Evolutionary conservation across 2,329 filamentous ascomycete genomes (phyloP), one percentile per base, ranked within the genome.

Genomic region (Dryadomyces quercivorus): DNA sequence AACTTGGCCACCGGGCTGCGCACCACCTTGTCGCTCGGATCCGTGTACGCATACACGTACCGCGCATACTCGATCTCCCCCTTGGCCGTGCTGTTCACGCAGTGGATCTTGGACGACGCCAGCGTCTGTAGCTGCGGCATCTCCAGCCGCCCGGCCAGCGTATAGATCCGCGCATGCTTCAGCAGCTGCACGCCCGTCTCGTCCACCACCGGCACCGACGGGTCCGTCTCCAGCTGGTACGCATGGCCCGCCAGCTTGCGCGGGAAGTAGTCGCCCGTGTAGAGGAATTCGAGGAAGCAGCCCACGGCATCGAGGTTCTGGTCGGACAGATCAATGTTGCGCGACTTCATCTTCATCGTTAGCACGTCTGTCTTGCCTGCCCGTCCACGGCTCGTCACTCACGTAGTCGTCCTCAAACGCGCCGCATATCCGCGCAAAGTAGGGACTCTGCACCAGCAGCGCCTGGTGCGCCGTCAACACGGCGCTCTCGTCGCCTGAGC

Each of bases 31-130:
- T 95, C 88, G 57, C 86, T 81, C 50, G 75, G 69, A 54, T 71
- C 69, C 12, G 87, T 93, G 70, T 88, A 81, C 57, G 81, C 81
- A 73, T 95, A 95, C 36, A 95, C 86, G 71, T 90, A 96, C 66
- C 89, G 82, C 9, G 91, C 91, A 69, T 95, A 96, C 26, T 84
- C 82, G 64, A 96, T 91, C 74, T 96, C 91, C 67, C 89, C 91
- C 70, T 85, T 85, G 40, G 89, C 88, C 0, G 87, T 94, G 47
- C 85, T 88, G 65, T 90, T 85, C 63, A 95, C 86, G 67, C 88
- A 88, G 74, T 95, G 89, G 63, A 96, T 95, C 75, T 96, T 96
- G 66, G 81, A 83, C 66, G 87, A 87, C 2, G 90, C 85, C 31
- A 95, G 81, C 18, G 76, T 80, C 69, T 87, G 88, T 59, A 96